Evolutionary conservation across 2,329 filamentous ascomycete species (phyloP), one percentile per base, ranked within the genome.

Genomic region (Colletotrichum gigasporum): DNA sequence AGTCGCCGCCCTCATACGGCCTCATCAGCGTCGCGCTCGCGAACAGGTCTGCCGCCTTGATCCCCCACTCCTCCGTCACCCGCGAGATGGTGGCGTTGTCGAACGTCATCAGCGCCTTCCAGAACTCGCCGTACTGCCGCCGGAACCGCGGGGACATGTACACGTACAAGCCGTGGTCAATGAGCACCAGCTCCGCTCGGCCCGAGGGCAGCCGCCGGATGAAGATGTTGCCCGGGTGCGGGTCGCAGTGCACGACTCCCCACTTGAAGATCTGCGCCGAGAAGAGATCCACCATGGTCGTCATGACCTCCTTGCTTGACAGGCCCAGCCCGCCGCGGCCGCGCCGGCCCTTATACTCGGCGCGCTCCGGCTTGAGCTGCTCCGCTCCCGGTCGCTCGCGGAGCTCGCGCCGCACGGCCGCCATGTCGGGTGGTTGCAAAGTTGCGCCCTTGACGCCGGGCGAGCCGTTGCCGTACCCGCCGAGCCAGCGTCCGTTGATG

Each of bases 241-340:
- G 96, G 75, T 99, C 96, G 79, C 95, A 97, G 80, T 99, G 95
- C 0, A 98, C 92, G 42, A 92, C 87, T 11, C 96, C 96, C 92
- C 93, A 98, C 68, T 97, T 90, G 82, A 97, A 99, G 85, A 98
- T 98, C 74, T 98, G 95, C 2, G 93, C 94, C n/a, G 91, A 92
- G 82, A 98, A 99, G 32, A 98, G 85, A 75, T 97, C 95, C 51
- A 97, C 88, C 89, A 98, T 97, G 30, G 93, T 97, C 5, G 91
- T 91, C 96, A 98, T 98, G 63, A 97, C 93, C 63, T 95, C 91
- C 72, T 91, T 92, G 28, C 93, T 83, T 7, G 88, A 89, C 3
- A 99, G 82, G 0, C 96, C 96, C 0, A 98, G 87, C 0, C 96
- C 96, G 51, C 94, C 95, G 65, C 87, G 89, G 24, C 88, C 86